Evolutionary conservation across 495 filamentous ascomycete species (phyloP), one percentile per base, ranked within the genome.

Genomic region (Trichoderma gamsii): DNA sequence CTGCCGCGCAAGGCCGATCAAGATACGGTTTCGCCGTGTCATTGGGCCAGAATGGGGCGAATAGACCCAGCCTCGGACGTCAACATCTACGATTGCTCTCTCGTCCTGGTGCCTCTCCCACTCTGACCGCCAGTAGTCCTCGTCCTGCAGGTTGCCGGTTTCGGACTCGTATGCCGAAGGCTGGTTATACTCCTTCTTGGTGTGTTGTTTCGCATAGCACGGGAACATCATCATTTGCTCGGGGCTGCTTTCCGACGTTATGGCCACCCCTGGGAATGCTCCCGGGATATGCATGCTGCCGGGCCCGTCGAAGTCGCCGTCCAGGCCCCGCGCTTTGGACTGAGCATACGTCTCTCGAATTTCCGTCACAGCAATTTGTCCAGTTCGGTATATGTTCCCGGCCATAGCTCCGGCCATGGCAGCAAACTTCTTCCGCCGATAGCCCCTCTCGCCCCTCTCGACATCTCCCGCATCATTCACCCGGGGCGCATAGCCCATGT

Each of bases 171-270:
- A 70, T 67, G 56, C 51, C 61, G 52, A 32, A 27, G 35, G n/a
- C 63, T 44, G 41, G 4, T 16, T 27, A 44, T 61, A 49, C 32
- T 64, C 64, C 35, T 76, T 70, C 72, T 82, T 86, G n/a, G 83
- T 74, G 76, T 96, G 84, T 72, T 82, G 83, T 75, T 91, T 82
- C 56, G 91, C 90, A 79, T 98, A 96, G 72, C 91, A 94, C 9
- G 95, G 95, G 73, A 97, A 99, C 16, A 98, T 72, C 13, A 98
- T 84, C 87, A 99, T 90, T 80, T 97, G 91, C 78, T 97, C 94
- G 70, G 90, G 86, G 56, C 56, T 61, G 25, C 90, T 93, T 49
- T 86, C 89, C 9, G 87, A 83, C 25, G 89, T 86, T 65, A 97
- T 89, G 15, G 89, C 85, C 21, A 92, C 89, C 71, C 96, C 88